Evolutionary conservation across 2,329 filamentous ascomycete species (phyloP), one percentile per base, ranked within the genome.

Genomic region (Dactylellina haptotyla): DNA sequence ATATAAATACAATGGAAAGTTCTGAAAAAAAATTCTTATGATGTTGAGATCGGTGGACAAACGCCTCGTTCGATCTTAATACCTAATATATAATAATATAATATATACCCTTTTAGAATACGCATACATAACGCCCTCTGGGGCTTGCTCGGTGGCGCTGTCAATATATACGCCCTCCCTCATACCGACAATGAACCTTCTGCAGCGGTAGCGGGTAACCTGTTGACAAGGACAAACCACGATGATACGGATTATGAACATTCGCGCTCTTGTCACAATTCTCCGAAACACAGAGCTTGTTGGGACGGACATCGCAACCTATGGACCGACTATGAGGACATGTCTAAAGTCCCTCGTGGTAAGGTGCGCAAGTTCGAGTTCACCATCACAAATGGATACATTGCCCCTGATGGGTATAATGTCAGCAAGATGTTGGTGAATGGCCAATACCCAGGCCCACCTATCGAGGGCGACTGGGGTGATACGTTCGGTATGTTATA

Each of bases 381-480:
- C 69, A 84, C 82, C 2, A 79, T 87, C 66, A 84, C 82, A 65
- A 82, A 85, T 16, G 84, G 82, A 1, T 78, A 80, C 39, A 83
- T 86, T 59, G 83, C 84, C 0, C 86, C 86, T 0, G 87, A 89
- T 77, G 87, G 87, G 18, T 80, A 82, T 63, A 67, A 79, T 0
- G 79, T 82, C 10, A 75, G 83, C 41, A 81, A 83, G 14, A 77
- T 83, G 70, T 82, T 90, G 28, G 82, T 90, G 78, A 89, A 90
- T 78, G 86, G 85, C 6, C 84, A 87, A 45, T 89, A 86, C 72
- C 90, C 90, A 0, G 90, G 88, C 0, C 90, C 90, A 0, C 82
- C 84, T 12, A 87, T 93, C 61, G 84, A 85, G 71, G 88, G 85
- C 16, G 84, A 88, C 79, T 88, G 86, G 86, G 87, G 87, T 39